Evolutionary conservation across 2,329 filamentous ascomycete species (phyloP).

Genomic region (Neonectria ditissima): DNA sequence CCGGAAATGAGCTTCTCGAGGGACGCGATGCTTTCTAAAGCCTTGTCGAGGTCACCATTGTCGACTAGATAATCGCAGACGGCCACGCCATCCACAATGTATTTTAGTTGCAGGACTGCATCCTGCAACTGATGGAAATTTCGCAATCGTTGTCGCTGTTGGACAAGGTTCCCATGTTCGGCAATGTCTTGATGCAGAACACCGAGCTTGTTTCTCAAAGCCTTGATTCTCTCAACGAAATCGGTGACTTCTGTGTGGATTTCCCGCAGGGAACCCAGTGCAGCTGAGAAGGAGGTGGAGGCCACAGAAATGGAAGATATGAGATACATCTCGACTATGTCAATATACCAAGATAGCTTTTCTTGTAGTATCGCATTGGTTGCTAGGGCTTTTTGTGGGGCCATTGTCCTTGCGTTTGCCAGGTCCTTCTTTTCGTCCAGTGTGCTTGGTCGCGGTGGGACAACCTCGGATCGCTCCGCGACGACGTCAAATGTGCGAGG

Average conservation of each 20-base stretch:
- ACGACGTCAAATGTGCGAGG: constrained; percentile 96
- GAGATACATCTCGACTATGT: constrained; percentile 96
- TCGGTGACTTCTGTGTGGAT: constrained; percentile 92
- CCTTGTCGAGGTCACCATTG: constrained; percentile 83
- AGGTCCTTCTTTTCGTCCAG: constrained; percentile 62
- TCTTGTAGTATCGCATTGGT: constrained; percentile 98
- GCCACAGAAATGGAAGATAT: constrained; percentile 97
- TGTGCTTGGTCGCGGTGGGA: constrained; percentile 71
- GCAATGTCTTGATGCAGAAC: constrained; percentile 90
- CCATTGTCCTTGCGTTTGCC: constrained; percentile 66
- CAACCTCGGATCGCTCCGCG: constrained; percentile 95
- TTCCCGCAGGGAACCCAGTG: constrained; percentile 89
- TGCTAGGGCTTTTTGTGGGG: constrained; percentile 84
- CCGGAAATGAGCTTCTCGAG: constrained; percentile 86
- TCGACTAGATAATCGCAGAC: constrained; percentile 86
- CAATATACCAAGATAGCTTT: constrained; percentile 99
- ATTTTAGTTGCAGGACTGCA: constrained; percentile 84
- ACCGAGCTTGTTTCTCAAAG: constrained; percentile 80
- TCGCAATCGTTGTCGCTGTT: constrained; percentile 82
- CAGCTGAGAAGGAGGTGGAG: constrained; percentile 95
- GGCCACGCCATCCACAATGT: constrained; percentile 80
- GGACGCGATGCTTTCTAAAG: constrained; percentile 80
- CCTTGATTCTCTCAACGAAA: constrained; percentile 88
- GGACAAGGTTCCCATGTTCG: constrained; percentile 84
- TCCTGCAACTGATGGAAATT: constrained; percentile 86